phyloP scores from a whole-genome alignment of 106 monocot genomes.

The Dioscorea dumetorum region DNA sequence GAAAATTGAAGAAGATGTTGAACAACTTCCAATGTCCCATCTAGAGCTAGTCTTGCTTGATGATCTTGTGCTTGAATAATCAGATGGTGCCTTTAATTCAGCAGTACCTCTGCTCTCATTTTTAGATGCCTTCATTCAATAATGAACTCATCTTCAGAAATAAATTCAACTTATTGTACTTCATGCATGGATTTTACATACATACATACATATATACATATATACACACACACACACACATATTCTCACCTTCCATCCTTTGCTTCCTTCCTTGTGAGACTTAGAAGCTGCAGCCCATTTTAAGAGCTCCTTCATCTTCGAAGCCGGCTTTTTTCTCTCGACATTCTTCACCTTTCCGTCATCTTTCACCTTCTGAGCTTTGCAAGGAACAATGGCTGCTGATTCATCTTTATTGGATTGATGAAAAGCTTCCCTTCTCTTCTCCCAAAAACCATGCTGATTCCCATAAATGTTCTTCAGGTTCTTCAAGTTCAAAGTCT shows the following conservation, averaged over 20 bases:
- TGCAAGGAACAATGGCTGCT: not conserved
- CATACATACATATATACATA: not conserved
- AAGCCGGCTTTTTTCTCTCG: not conserved
- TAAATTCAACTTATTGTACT: not conserved
- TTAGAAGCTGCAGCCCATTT: constrained; percentile 10
- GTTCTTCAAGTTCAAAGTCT: not conserved
- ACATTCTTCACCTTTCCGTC: not conserved
- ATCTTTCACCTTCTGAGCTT: not conserved
- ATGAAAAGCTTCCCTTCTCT: not conserved
- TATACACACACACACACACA: no score
- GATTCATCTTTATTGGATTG: not conserved
- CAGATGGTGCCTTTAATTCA: not conserved
- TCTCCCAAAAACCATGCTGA: not conserved
- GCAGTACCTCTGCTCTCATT: not conserved
- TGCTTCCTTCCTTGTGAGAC: not conserved
- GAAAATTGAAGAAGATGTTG: not conserved
- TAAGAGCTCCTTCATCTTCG: constrained; percentile 9
- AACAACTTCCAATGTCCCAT: constrained; percentile 1
- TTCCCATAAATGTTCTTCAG: not conserved
- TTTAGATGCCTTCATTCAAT: not conserved
- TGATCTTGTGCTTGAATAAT: not conserved
- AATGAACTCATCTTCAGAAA: not conserved
- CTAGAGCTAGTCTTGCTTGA: not conserved
- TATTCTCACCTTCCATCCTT: constrained; percentile 2
- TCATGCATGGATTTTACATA: not conserved